Percentiles rank a stretch among this genome's conserved stretches.
These are phyloP conservation scores for Coemansia sp. DNA, from an alignment of 192 early-diverging fungal species.

Conservation along the genomic window DNA sequence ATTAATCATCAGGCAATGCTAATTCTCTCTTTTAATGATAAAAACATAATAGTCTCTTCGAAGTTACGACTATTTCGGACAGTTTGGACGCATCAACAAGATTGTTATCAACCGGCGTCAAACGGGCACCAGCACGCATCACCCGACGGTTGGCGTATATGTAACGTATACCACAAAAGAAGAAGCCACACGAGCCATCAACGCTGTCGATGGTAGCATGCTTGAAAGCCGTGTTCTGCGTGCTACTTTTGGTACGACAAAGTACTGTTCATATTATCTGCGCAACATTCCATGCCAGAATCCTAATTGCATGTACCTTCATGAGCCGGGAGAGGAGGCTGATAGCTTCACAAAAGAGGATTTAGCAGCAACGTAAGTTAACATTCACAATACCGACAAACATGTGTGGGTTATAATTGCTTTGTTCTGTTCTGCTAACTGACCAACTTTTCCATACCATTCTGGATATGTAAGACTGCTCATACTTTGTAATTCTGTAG, in stretches of 20 bases:
- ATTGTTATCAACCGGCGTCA: constrained; percentile 88
- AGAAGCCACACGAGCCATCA: constrained; percentile 89
- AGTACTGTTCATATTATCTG: constrained; percentile 97
- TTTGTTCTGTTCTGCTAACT: background rate
- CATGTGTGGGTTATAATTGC: background rate
- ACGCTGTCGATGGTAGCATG: constrained; percentile 89
- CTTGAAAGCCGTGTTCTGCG: constrained; percentile 84
- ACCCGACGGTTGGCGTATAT: constrained; percentile 77
- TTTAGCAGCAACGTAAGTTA: constrained; percentile 64
- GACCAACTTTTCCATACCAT: too few species aligned
- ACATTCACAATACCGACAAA: background rate
- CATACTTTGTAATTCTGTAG: background rate
- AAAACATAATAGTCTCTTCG: constrained; percentile 73
- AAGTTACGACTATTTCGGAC: constrained; percentile 93
- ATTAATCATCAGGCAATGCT: too few species aligned
- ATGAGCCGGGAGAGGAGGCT: constrained; percentile 90
- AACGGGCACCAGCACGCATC: constrained; percentile 38
- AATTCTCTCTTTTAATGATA: too few species aligned
- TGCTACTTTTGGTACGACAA: constrained; percentile 97
- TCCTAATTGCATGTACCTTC: constrained; percentile 92
- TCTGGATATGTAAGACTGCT: too few species aligned
- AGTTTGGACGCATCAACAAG: constrained; percentile 94
- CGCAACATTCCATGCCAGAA: constrained; percentile 90
- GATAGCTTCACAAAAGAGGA: constrained; percentile 93
- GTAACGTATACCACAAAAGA: constrained; percentile 90